Evolutionary conservation across 495 filamentous ascomycete genomes (phyloP), one percentile per base, ranked within the genome.

Genomic region (Coniosporium apollinis): DNA sequence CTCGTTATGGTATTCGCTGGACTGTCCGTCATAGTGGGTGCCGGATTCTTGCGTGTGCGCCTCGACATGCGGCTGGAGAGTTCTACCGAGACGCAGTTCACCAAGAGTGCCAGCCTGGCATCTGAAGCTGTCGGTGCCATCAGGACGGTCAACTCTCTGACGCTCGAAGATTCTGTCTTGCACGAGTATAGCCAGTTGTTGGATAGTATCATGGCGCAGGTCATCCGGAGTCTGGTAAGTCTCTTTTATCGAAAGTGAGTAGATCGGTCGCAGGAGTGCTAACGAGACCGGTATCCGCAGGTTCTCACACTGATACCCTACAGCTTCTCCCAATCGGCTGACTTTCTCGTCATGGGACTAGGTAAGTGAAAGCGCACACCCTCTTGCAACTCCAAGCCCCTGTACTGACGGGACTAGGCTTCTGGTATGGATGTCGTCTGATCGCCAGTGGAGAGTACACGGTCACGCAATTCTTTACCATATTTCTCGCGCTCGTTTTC

Each of bases 401-500:
- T 26, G 57, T 64, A 24, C 55, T 56, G 29, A 59, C 67, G 49
- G 71, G 66, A 0, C 49, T 75, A 4, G 66, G 62, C 3, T 74
- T 76, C 36, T 73, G 70, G 67, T 70, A 66, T 25, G 70, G 71
- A 2, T 64, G 63, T 4, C 60, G 58, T n/a, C 57, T 76, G 8
- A 49, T 76, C 10, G 58, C 65, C 0, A 54, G 51, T 3, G 49
- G 51, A 5, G 65, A 74, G 36, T 56, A 57, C 18, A 47, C 54
- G 1, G 47, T 61, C 5, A 46, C 46, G 3, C 35, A 64, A 14
- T 77, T 79, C 45, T 74, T 73, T 39, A 58, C 73, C 5, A 54
- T 72, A 2, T 76, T 72, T 34, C 67, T 73, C 37, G 64, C 58
- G 0, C 61, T 79, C 22, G 60, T 82, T 9, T 66, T 70, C 35